phyloP scores from a whole-genome alignment of 2,329 filamentous ascomycete species.

The Clarireedia monteithiana region DNA sequence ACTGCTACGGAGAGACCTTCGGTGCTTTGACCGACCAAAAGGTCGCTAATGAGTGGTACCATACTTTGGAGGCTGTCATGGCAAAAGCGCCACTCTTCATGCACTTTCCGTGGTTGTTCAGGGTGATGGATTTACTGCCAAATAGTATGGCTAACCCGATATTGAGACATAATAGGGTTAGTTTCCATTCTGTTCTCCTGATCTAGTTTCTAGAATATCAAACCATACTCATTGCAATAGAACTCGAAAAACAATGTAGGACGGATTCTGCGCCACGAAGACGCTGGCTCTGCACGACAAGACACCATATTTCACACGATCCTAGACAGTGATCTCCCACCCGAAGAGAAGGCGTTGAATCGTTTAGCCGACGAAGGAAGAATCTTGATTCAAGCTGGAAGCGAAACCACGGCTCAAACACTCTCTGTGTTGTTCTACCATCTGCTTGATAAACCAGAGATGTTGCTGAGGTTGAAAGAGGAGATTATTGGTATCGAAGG shows the following conservation, averaged over 20 bases:
- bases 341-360: conserved; percentile 27
- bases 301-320: conserved; percentile 24
- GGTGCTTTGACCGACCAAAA: conserved; percentile 12
- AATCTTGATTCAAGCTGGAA: conserved; percentile 30
- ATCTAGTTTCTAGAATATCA: conserved; percentile 20
- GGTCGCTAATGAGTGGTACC: neutral
- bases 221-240: conserved; percentile 27
- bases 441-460: conserved; percentile 29
- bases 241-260: conserved; percentile 19
- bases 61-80: conserved; percentile 1
- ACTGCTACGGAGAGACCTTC: conserved; percentile 21
- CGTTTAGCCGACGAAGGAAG: conserved; percentile 30
- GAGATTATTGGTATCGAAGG: conserved; percentile 23
- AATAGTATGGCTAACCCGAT: conserved; percentile 8
- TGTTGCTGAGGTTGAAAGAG: conserved; percentile 26
- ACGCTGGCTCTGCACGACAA: conserved; percentile 3
- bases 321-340: conserved; percentile 24
- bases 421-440: conserved; percentile 31
- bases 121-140: neutral
- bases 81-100: neutral
- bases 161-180: conserved; percentile 2
- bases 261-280: neutral
- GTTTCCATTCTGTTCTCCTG: neutral
- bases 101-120: neutral
- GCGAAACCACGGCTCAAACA: conserved; percentile 31